phyloP scores from a whole-genome alignment of 1,139 yeast species.

The Candida tetrigidarum region DNA sequence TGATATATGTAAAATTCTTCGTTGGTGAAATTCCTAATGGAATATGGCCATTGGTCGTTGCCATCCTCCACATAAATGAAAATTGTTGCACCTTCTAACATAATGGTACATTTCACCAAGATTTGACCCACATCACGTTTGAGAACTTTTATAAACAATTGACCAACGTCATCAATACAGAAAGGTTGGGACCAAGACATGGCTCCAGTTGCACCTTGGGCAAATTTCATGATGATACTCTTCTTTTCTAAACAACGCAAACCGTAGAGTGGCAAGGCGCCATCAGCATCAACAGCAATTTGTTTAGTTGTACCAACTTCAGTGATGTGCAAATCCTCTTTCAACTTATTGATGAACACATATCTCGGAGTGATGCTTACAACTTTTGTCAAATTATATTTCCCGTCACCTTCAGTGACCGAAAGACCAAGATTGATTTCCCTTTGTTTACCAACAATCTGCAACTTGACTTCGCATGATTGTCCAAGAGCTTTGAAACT shows the following conservation, averaged over 20 bases:
- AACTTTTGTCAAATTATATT: slow-evolving; percentile 75
- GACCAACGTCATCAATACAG: slow-evolving; percentile 81
- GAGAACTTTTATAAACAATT: slow-evolving; percentile 70
- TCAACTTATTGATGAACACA: slow-evolving; percentile 66
- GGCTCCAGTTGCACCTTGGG: slow-evolving; percentile 53
- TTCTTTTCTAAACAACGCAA: slow-evolving; percentile 53
- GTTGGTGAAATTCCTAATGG: slow-evolving; percentile 87
- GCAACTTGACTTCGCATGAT: slow-evolving; percentile 65
- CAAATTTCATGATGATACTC: slow-evolving; percentile 61
- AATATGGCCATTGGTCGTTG: slow-evolving; percentile 86
- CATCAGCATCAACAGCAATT: slow-evolving; percentile 49
- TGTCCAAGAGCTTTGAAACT: slow-evolving; percentile 94
- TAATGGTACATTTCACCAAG: slow-evolving; percentile 70
- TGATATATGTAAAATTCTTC: slow-evolving; percentile 85
- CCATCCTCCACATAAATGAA: slow-evolving; percentile 79
- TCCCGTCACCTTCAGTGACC: slow-evolving; percentile 84
- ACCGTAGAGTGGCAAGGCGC: slow-evolving; percentile 68
- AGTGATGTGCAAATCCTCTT: slow-evolving; percentile 58
- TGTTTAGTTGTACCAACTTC: slow-evolving; percentile 68
- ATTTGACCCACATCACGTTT: slow-evolving; percentile 68
- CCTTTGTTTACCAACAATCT: slow-evolving; percentile 57
- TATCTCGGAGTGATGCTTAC: slow-evolving; percentile 85
- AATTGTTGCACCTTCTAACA: slow-evolving; percentile 80
- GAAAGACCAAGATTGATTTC: slow-evolving; percentile 80
- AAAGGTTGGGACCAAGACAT: slow-evolving; percentile 87